Evolutionary conservation across 2,329 filamentous ascomycete species (phyloP).

Genomic region (Conoideocrella luteorostrata): DNA sequence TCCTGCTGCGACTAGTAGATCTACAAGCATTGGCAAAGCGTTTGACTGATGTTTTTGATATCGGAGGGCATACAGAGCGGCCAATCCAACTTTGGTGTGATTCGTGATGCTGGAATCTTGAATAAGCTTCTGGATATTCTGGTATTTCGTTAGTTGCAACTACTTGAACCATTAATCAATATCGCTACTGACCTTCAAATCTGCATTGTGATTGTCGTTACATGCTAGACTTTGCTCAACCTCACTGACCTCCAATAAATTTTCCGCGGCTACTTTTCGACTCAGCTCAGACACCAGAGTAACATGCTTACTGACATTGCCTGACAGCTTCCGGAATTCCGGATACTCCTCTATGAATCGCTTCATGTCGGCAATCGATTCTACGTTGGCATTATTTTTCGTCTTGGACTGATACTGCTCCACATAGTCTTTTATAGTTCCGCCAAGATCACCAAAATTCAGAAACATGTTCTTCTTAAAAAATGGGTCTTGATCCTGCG

Average conservation of each 20-base stretch:
- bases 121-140: constrained; percentile 82
- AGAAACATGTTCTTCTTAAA: constrained; percentile 99
- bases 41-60: constrained; percentile 85
- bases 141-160: constrained; percentile 16
- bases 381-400: constrained; percentile 92
- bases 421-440: constrained; percentile 97
- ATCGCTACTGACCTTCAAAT: constrained; percentile 65
- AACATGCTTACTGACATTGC: constrained; percentile 98
- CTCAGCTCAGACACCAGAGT: constrained; percentile 92
- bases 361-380: constrained; percentile 98
- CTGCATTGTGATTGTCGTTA: constrained; percentile 86
- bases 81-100: constrained; percentile 81
- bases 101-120: constrained; percentile 69
- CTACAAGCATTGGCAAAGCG: constrained; percentile 75
- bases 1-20: constrained; percentile 80
- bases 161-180: neutral
- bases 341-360: constrained; percentile 98
- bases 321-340: constrained; percentile 92
- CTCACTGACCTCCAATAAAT: constrained; percentile 91
- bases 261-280: constrained; percentile 77
- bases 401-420: constrained; percentile 97
- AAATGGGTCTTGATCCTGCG: constrained; percentile 95
- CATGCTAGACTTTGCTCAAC: constrained; percentile 94
- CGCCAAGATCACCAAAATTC: constrained; percentile 91
- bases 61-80: constrained; percentile 89